A percentile compares a stretch with the other conserved stretches of the same genome.
Conservation (phyloP, 805 yeast species). For the Saturnispora mendoncae region DNA sequence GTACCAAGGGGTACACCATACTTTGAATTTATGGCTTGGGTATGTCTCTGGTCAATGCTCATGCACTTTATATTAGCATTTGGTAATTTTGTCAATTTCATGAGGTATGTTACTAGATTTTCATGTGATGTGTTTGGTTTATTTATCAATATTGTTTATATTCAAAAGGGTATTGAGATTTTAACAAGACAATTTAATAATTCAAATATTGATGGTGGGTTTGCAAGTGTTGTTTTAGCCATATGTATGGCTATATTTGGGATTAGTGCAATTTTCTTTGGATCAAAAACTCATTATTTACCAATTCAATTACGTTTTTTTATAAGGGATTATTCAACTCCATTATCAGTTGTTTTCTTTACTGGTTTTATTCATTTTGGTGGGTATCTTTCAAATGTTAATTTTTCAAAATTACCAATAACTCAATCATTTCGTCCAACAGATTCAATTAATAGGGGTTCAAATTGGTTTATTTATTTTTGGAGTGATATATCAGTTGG, state of each 20-base stretch:
- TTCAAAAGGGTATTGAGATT: conserved; percentile 86
- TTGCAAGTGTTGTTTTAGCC: conserved; percentile 65
- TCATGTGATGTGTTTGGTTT: conserved; percentile 92
- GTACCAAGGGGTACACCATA: conserved; percentile 44
- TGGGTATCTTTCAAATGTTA: conserved; percentile 51
- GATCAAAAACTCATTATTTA: conserved; percentile 53
- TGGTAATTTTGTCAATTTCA: conserved; percentile 54
- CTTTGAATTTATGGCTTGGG: conserved; percentile 94
- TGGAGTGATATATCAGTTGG: conserved; percentile 62
- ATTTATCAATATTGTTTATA: conserved; percentile 78
- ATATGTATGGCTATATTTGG: conserved; percentile 75
- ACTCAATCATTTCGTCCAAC: conserved; percentile 74
- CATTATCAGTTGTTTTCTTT: conserved; percentile 76
- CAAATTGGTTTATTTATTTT: conserved; percentile 73
- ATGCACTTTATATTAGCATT: conserved; percentile 69
- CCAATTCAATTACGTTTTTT: conserved; percentile 54
- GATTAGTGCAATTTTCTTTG: conserved; percentile 47
- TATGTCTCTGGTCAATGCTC: conserved; percentile 83
- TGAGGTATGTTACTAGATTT: conserved; percentile 66
- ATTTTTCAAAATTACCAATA: conserved; percentile 57
- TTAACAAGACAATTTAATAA: conserved; percentile 56
- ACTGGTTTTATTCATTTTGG: conserved; percentile 93
- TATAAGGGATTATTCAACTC: conserved; percentile 80
- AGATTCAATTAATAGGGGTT: conserved; percentile 31
- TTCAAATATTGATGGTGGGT: conserved; percentile 31